Evolutionary conservation across 2,329 filamentous ascomycete genomes (phyloP), one percentile per base, ranked within the genome.

Genomic region (Penicillium polonicum): DNA sequence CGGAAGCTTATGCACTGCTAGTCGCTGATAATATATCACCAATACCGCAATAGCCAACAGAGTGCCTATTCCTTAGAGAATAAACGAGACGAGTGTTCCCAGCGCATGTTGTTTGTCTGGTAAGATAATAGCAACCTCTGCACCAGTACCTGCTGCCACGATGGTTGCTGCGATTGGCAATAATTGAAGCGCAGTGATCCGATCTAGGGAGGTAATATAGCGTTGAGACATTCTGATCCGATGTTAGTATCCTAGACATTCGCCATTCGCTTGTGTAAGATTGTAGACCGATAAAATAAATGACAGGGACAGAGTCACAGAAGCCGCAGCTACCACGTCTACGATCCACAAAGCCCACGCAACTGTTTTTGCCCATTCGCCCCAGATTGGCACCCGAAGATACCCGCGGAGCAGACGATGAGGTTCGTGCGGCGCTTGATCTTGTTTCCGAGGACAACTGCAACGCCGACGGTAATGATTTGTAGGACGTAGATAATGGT

Each of bases 11-110:
- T 90, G 83, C 3, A 90, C 71, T 4, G 84, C 85, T 10, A 91
- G 78, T 12, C 88, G 85, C 58, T 88, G 84, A 67, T 88, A 89
- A 72, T 90, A 91, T 38, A 90, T 81, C 12, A 84, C 84, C 27
- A 90, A 75, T 21, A 89, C 81, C 42, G 82, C 79, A 71, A 86
- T 81, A 2, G 86, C 83, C 50, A 90, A 73, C 0, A 82, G 83
- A 2, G 80, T 79, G 5, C 86, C 85, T 57, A 85, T 83, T 0
- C 87, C 87, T 86, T 85, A 90, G 62, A 90, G 82, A 17, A 89
- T 76, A 68, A 90, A 91, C 3, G 81, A 86, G 17, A 78, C 78
- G n/a, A 89, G 66, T 0, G 88, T 90, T 38, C 80, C 82, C 21
- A 88, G 70, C 4, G 84, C 84, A 62, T 85, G 80, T 19, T 79